Percentiles rank a stretch among this genome's conserved stretches.
Evolutionary conservation across 176 grass and related monocot genomes (phyloP).

Genomic region (Oryza australiensis): DNA sequence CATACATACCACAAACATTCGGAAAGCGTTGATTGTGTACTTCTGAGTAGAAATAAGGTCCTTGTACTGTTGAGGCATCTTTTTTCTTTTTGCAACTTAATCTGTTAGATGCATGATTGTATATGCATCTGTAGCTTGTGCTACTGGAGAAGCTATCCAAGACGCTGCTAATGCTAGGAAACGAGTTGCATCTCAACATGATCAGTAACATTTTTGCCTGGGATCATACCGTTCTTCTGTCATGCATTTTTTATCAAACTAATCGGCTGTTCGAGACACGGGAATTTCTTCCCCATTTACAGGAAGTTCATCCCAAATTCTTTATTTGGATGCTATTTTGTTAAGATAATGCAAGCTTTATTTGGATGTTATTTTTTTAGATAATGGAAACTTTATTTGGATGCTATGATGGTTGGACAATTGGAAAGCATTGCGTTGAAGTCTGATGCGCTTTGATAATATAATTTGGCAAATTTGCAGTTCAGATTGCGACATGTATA

Average conservation of each 20-base stretch:
- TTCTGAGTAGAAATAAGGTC: constrained; percentile 51
- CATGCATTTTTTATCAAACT: background rate
- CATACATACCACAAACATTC: background rate
- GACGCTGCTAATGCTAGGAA: background rate
- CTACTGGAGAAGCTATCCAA: background rate
- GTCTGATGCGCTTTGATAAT: background rate
- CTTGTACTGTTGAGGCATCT: constrained; percentile 17
- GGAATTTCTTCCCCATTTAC: background rate
- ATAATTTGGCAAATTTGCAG: background rate
- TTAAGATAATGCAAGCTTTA: too few species aligned
- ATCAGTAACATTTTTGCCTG: background rate
- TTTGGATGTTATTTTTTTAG: too few species aligned
- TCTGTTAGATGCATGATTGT: background rate
- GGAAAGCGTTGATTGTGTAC: constrained; percentile 15
- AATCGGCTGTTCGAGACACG: background rate
- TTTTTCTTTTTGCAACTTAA: constrained; percentile 29
- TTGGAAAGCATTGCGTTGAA: background rate
- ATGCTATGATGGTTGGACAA: background rate
- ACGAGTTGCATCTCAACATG: background rate
- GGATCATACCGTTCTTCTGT: background rate
- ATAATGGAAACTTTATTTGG: too few species aligned
- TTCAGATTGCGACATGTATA: background rate
- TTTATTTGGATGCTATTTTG: background rate
- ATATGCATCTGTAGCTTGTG: background rate
- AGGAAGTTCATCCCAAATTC: background rate